These are phyloP conservation scores for Pseudomicrostroma phylloplanum DNA, from an alignment of 1,284 basidiomycete species.

Conservation along the genomic window DNA sequence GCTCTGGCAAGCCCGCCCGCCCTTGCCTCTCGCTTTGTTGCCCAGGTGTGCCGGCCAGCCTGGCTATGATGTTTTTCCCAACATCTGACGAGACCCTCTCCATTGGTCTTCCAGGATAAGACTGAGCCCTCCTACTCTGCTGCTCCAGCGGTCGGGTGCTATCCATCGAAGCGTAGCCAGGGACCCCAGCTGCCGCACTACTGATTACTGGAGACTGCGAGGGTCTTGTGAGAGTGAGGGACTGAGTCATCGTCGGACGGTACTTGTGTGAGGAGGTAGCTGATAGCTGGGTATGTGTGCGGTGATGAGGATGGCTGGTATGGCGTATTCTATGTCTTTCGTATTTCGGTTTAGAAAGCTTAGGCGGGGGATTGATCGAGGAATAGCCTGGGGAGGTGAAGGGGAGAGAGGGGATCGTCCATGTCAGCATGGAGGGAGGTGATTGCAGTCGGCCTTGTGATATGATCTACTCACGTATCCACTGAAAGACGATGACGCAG, in stretches of 20 bases:
- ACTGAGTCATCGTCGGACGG: not conserved
- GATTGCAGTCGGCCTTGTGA: not conserved
- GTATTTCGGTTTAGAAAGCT: not conserved
- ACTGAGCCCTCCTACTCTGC: too few species aligned
- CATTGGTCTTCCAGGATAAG: too few species aligned
- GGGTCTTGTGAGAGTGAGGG: not conserved
- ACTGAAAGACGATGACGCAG: constrained; percentile 33
- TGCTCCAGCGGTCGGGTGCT: too few species aligned
- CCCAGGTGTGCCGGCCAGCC: too few species aligned
- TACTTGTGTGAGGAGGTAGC: not conserved
- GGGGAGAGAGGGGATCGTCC: not conserved
- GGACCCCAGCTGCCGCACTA: too few species aligned
- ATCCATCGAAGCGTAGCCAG: too few species aligned
- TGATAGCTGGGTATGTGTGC: not conserved
- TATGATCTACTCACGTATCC: constrained; percentile 1
- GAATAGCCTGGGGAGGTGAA: not conserved
- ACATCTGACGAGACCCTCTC: too few species aligned
- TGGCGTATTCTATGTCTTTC: not conserved
- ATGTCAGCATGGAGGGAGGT: not conserved
- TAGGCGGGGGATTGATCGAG: not conserved
- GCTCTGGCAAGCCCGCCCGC: too few species aligned
- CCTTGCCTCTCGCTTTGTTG: too few species aligned
- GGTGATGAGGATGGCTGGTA: too few species aligned
- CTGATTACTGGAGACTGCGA: too few species aligned
- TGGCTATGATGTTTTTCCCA: too few species aligned